Evolutionary conservation across 2,329 filamentous ascomycete genomes (phyloP).

Genomic region (Fusarium lateritium): DNA sequence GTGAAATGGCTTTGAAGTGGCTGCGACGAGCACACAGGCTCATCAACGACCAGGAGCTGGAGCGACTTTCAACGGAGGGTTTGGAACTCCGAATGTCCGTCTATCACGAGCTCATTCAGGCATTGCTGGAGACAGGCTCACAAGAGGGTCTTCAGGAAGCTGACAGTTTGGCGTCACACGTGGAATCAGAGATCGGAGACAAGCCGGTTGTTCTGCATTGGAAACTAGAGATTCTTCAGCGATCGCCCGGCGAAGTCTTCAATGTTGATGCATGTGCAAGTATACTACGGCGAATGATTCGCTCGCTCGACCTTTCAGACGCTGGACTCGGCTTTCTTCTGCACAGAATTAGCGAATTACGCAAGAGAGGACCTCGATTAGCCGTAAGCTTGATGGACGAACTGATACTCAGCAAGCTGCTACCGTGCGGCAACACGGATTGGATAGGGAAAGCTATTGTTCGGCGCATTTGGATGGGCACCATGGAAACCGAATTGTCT

Average conservation of each 20-base stretch:
- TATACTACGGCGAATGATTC: conserved; percentile 74
- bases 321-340: conserved; percentile 76
- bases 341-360: conserved; percentile 76
- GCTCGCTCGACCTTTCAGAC: conserved; percentile 71
- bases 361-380: conserved; percentile 65
- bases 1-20: conserved; percentile 76
- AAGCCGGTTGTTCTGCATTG: conserved; percentile 77
- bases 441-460: conserved; percentile 81
- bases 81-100: conserved; percentile 77
- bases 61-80: conserved; percentile 70
- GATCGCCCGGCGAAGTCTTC: conserved; percentile 62
- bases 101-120: conserved; percentile 73
- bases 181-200: conserved; percentile 75
- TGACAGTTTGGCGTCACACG: conserved; percentile 68
- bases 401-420: conserved; percentile 72
- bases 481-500: conserved; percentile 58
- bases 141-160: conserved; percentile 65
- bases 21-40: conserved; percentile 75
- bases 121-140: conserved; percentile 64
- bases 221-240: conserved; percentile 75
- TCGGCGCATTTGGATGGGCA: conserved; percentile 76
- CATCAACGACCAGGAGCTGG: conserved; percentile 68
- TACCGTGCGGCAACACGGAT: conserved; percentile 62
- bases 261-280: conserved; percentile 63
- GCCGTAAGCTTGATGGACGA: conserved; percentile 71